Percentiles rank a stretch among this genome's conserved stretches.
Conservation (phyloP, 2,329 filamentous ascomycete genomes). For the Colletotrichum sp. region DNA sequence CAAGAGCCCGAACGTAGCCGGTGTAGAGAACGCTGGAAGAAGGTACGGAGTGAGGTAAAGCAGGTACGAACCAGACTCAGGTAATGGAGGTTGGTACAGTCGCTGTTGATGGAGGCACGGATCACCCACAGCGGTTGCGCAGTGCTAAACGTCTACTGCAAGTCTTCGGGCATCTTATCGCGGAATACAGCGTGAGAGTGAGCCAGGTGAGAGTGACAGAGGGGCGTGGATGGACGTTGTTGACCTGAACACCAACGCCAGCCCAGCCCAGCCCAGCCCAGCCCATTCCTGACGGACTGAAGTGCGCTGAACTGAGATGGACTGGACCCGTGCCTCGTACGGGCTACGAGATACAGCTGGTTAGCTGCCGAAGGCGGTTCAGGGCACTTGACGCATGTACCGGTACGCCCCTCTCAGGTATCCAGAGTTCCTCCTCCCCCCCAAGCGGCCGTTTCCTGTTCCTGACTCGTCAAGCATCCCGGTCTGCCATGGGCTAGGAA, state of each 20-base stretch:
- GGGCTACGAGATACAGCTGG: not conserved
- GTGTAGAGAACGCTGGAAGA: not conserved
- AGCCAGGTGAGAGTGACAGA: not conserved
- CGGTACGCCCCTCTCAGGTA: slow-evolving; percentile 9
- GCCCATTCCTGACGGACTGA: not conserved
- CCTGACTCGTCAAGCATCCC: slow-evolving; percentile 20
- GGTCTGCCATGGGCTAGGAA: not conserved
- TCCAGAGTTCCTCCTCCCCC: not conserved
- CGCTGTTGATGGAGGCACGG: not conserved
- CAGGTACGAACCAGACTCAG: not conserved
- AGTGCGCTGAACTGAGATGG: not conserved
- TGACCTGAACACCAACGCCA: not conserved
- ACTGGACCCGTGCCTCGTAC: not conserved
- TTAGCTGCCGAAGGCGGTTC: not conserved
- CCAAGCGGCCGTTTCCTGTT: slow-evolving; percentile 19
- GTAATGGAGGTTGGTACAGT: not conserved
- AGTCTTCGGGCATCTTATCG: not conserved
- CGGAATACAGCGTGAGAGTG: not conserved
- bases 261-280: not conserved
- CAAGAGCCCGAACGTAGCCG: not conserved
- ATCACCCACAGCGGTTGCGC: not conserved
- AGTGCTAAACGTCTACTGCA: not conserved
- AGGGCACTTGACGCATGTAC: slow-evolving; percentile 4
- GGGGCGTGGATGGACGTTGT: not conserved
- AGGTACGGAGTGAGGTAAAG: not conserved